Evolutionary conservation across 257 asterid species (phyloP), one percentile per base, ranked within the genome.

Genomic region (Salvia hispanica): DNA sequence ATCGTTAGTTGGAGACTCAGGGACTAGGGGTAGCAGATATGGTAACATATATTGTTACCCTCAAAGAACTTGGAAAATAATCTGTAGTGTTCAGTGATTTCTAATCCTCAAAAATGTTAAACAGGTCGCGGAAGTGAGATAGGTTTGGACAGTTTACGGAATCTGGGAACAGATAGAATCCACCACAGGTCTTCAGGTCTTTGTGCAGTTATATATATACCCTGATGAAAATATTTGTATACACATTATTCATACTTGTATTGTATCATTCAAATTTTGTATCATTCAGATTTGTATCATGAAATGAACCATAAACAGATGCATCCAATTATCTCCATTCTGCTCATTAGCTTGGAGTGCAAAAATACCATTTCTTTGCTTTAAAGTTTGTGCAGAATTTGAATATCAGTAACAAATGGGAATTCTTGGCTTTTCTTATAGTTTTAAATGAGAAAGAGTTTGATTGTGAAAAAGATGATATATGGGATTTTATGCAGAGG

Each of bases 61-160:
- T 14, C 0, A 36, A 14, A n/a, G 6, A 62, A 40, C 9, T 9
- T 25, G 15, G 15, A 55, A 25, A 6, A 9, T 50, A 16, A 10
- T 34, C 13, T 12, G 42, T 18, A 18, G 21, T 18, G 1, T 14
- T 57, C 6, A 51, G 36, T 28, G 37, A 16, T 13, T 18, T 63
- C 63, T 53, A 16, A 53, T 36, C 66, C 55, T 46, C 2, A 51
- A 11, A 48, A 59, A 37, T 60, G 21, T 43, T 55, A 60, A 73
- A 69, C 79, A 82, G 82, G 80, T 79, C 50, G 48, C 82, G 56
- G 70, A 79, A 71, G 71, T 58, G 64, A 68, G 66, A n/a, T 53
- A 71, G 74, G 73, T 40, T 69, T 46, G 61, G 47, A 47, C 66
- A 70, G 72, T 14, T 57, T 12, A 13, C 36, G 33, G 61, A 70